These are phyloP conservation scores for Verbena officinalis DNA, from an alignment of 257 asterid species.

Conservation along the genomic window DNA sequence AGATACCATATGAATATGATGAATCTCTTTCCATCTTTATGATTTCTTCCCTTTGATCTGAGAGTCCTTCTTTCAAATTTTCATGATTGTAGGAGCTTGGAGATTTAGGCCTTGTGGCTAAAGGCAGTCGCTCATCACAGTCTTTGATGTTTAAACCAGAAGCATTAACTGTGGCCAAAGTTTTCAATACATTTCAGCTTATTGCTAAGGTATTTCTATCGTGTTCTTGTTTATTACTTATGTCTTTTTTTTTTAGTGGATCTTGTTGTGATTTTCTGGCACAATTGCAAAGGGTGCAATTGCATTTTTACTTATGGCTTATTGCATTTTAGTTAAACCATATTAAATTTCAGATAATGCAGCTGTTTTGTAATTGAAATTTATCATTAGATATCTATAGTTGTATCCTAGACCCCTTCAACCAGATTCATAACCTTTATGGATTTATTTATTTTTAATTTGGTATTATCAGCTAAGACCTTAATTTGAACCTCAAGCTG, in stretches of 20 bases:
- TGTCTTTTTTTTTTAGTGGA: not conserved
- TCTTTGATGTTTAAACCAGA: conserved; percentile 87
- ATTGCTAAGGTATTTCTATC: conserved; percentile 73
- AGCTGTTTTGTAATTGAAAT: not conserved
- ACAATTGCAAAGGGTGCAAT: not conserved
- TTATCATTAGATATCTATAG: not conserved
- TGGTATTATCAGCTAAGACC: too few species aligned
- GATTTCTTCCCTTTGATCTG: not conserved
- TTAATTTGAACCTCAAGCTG: too few species aligned
- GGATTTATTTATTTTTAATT: too few species aligned
- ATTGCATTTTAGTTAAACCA: not conserved
- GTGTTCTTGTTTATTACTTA: conserved; percentile 3
- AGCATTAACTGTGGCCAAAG: conserved; percentile 77
- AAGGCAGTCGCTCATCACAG: conserved; percentile 91
- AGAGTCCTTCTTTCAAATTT: conserved; percentile 18
- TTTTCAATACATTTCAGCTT: conserved; percentile 72
- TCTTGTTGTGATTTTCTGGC: not conserved
- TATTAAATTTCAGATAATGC: not conserved
- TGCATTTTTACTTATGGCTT: not conserved
- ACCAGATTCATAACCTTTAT: not conserved
- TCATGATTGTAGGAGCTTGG: conserved; percentile 70
- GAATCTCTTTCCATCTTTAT: conserved; percentile 6
- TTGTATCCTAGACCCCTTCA: not conserved
- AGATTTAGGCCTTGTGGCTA: conserved; percentile 93
- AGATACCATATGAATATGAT: conserved; percentile 4